Evolutionary conservation across 495 filamentous ascomycete species (phyloP).

Genomic region (Chaetomium cochliodes): DNA sequence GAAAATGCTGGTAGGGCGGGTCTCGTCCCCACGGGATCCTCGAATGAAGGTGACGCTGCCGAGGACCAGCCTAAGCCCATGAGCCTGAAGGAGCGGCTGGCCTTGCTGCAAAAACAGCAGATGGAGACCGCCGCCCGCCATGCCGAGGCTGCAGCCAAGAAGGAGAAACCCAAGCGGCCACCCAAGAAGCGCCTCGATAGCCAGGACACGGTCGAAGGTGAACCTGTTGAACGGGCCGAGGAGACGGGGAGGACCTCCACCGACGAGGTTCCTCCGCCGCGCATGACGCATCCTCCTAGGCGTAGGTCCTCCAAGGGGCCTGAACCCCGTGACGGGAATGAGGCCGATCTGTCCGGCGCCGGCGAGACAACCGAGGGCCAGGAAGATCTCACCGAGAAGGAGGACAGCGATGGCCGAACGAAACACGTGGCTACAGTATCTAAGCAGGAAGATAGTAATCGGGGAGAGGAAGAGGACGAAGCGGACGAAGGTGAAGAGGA

Average conservation of each 20-base stretch:
- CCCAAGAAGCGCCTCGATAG: conserved; percentile 75
- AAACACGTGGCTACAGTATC: conserved; percentile 35
- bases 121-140: conserved; percentile 78
- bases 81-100: conserved; percentile 91
- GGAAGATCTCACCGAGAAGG: conserved; percentile 70
- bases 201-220: conserved; percentile 45
- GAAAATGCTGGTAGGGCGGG: conserved; percentile 61
- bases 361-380: conserved; percentile 80
- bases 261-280: conserved; percentile 53
- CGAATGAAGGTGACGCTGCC: conserved; percentile 46
- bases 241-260: conserved; percentile 60
- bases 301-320: conserved; percentile 55
- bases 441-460: conserved; percentile 42
- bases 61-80: conserved; percentile 83
- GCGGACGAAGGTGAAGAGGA: conserved; percentile 74
- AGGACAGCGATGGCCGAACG: conserved; percentile 65
- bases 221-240: conserved; percentile 46
- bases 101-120: conserved; percentile 90
- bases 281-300: conserved; percentile 44
- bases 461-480: conserved; percentile 48
- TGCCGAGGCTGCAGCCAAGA: conserved; percentile 74
- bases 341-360: conserved; percentile 85
- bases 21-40: conserved; percentile 44
- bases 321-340: conserved; percentile 71
- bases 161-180: conserved; percentile 83